Evolutionary conservation across 371 early-diverging fungal genomes (phyloP), one percentile per base, ranked within the genome.

Genomic region (Mycotypha africana): DNA sequence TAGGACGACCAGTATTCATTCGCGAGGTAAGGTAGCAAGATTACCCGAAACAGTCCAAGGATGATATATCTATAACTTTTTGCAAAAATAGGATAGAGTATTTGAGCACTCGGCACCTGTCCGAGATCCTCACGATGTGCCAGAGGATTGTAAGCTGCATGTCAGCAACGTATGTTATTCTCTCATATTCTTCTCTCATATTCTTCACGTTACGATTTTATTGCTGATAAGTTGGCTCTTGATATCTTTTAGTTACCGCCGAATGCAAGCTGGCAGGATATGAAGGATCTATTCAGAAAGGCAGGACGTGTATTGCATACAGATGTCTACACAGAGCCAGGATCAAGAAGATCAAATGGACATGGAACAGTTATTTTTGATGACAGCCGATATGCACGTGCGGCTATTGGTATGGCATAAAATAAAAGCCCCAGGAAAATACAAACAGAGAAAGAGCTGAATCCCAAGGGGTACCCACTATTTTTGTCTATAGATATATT

Each of bases 1-100:
- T 89, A 78, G 89, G 88, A 14, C 67, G 93, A 49, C 82, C 83
- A 16, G 79, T 89, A 15, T 88, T 87, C 70, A 73, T 92, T 30
- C 19, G 48, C 48, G 88, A 88, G 57, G 73, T 70, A 60, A 30
- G 30, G 22, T 4, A n/a, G n/a, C n/a, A n/a, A n/a, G n/a, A n/a
- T n/a, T n/a, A n/a, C n/a, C n/a, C n/a, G n/a, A n/a, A n/a, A n/a
- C n/a, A n/a, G n/a, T n/a, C n/a, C n/a, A n/a, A n/a, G n/a, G n/a
- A n/a, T n/a, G n/a, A n/a, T n/a, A n/a, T 8, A 28, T 28, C 9
- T 35, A 15, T 31, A 7, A 19, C 28, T 24, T 3, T 21, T 15
- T 33, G 15, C 7, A 23, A 31, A 12, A 16, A 25, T 42, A 79
- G 75, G 85, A 84, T 55, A 79, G 81, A 14, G 81, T 81, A 23